A percentile compares a stretch with the other conserved stretches of the same genome.
These are phyloP conservation scores for Geotrichum siamense DNA, from an alignment of 1,139 yeast genomes.

Conservation along the genomic window DNA sequence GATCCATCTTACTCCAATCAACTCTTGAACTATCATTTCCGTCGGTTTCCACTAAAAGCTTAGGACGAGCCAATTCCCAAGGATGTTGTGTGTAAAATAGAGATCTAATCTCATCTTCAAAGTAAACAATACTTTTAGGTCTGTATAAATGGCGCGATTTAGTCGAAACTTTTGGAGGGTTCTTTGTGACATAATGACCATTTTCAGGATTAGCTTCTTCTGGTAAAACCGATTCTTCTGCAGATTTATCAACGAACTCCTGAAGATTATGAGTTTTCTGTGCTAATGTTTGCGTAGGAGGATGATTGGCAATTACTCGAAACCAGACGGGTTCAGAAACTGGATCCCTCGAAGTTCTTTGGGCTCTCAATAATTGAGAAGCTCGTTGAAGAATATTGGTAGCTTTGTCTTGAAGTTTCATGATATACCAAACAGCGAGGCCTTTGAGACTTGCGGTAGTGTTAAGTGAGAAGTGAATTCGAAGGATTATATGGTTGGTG, in stretches of 20 bases:
- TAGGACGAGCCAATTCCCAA: conserved; percentile 97
- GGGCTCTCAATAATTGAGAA: conserved; percentile 59
- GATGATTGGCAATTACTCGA: conserved; percentile 69
- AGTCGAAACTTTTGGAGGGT: conserved; percentile 25
- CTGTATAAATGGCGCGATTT: conserved; percentile 41
- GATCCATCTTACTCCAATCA: conserved; percentile 78
- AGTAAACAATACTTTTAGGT: conserved; percentile 57
- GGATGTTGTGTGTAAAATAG: conserved; percentile 91
- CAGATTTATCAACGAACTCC: conserved; percentile 30
- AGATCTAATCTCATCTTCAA: conserved; percentile 77
- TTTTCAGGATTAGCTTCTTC: conserved; percentile 20
- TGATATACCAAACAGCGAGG: too few relatives aligned
- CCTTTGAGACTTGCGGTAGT: too few relatives aligned
- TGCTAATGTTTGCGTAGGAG: conserved; percentile 59
- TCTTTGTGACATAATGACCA: conserved; percentile 47
- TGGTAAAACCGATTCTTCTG: conserved; percentile 27
- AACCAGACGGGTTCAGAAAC: conserved; percentile 78
- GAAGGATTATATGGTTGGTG: conserved; percentile 11
- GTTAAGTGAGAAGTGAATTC: too few relatives aligned
- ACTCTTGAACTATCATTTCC: conserved; percentile 47
- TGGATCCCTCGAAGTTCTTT: conserved; percentile 32
- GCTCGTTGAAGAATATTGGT: conserved; percentile 69
- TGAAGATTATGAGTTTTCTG: conserved; percentile 41
- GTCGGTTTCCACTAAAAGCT: conserved; percentile 66
- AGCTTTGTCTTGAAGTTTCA: conserved; percentile 67